These are phyloP conservation scores for Alternaria sp. DNA, from an alignment of 2,329 filamentous ascomycete genomes.

Conservation along the genomic window DNA sequence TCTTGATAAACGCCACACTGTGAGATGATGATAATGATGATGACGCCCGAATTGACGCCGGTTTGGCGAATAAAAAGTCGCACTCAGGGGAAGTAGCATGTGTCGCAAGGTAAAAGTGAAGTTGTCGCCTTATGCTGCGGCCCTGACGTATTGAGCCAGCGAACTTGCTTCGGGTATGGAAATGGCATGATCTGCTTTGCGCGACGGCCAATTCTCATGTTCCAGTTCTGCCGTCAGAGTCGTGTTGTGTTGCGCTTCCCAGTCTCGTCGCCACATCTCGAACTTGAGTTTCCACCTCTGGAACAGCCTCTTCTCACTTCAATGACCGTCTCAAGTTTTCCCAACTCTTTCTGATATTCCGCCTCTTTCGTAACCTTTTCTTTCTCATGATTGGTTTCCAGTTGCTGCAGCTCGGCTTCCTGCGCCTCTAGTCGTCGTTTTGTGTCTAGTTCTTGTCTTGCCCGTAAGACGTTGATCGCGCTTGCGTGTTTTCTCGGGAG, in stretches of 20 bases:
- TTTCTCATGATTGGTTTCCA: conserved; percentile 46
- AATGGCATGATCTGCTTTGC: conserved; percentile 20
- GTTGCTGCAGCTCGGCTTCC: conserved; percentile 50
- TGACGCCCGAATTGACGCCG: background rate
- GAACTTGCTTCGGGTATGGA: conserved; percentile 35
- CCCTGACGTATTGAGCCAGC: conserved; percentile 31
- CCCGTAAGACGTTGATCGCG: conserved; percentile 58
- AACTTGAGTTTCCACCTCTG: conserved; percentile 53
- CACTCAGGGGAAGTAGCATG: background rate
- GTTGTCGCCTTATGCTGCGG: conserved; percentile 15
- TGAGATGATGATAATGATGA: background rate
- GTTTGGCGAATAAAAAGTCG: background rate
- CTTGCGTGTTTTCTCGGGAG: conserved; percentile 56
- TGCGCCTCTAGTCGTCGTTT: conserved; percentile 51
- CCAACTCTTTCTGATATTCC: conserved; percentile 45
- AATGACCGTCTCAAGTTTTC: conserved; percentile 46
- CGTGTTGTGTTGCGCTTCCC: conserved; percentile 42
- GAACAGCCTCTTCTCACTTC: conserved; percentile 42
- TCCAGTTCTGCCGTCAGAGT: conserved; percentile 34
- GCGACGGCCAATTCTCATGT: conserved; percentile 44
- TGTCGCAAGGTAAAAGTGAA: background rate
- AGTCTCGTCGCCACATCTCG: conserved; percentile 51
- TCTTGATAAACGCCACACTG: conserved; percentile 9
- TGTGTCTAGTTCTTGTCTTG: conserved; percentile 54
- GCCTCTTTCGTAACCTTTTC: conserved; percentile 48